Percentiles rank a stretch among this genome's conserved stretches.
Evolutionary conservation across 257 asterid genomes (phyloP).

Genomic region (Nicotiana obtusifolia): DNA sequence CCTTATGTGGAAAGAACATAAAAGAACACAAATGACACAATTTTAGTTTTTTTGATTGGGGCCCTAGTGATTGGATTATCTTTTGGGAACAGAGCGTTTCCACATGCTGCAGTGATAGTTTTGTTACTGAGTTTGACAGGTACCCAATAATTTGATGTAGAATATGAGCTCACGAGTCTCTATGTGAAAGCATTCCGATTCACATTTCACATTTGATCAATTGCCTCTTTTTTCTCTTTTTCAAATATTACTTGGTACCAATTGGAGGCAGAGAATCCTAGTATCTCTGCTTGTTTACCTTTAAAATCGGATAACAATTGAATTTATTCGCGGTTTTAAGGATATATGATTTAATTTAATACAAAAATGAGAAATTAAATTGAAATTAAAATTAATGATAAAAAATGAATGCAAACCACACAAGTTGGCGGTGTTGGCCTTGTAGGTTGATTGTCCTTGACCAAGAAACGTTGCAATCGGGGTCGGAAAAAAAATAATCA

Average conservation of each 20-base stretch:
- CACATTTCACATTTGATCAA: neutral
- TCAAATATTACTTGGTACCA: neutral
- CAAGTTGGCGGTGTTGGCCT: no score
- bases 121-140: neutral
- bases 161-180: neutral
- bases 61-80: conserved; percentile 2
- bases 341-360: no score
- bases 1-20: neutral
- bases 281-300: no score
- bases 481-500: no score
- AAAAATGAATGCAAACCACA: no score
- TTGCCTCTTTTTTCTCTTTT: neutral
- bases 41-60: neutral
- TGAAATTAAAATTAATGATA: no score
- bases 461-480: no score
- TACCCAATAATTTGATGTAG: neutral
- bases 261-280: neutral
- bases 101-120: neutral
- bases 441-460: no score
- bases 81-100: neutral
- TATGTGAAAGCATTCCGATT: neutral
- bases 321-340: no score
- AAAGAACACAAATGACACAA: neutral
- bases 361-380: no score
- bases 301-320: no score